A percentile compares a stretch with the other conserved stretches of the same genome.
phyloP scores from a whole-genome alignment of 352 stramenopile genomes.

The Plasmopara halstedii region DNA sequence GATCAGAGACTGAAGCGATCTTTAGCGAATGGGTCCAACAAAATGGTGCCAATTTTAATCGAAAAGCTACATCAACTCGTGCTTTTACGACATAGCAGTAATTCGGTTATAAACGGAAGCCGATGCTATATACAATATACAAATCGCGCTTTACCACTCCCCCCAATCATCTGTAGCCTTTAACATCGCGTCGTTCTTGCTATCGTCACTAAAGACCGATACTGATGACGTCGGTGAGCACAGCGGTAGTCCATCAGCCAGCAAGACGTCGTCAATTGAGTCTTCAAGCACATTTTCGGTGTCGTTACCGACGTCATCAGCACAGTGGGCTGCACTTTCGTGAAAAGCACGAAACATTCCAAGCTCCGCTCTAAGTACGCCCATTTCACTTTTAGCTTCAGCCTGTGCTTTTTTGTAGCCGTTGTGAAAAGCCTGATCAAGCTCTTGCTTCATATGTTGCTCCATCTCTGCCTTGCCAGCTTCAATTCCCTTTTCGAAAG shows the following conservation, averaged over 20 bases:
- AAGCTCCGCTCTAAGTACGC: slow-evolving; percentile 36
- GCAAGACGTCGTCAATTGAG: slow-evolving; percentile 31
- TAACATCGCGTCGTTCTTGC: slow-evolving; percentile 23
- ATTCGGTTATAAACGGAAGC: background rate
- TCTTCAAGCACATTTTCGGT: slow-evolving; percentile 16
- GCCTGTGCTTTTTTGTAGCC: slow-evolving; percentile 31
- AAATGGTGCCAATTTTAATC: background rate
- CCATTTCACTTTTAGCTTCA: slow-evolving; percentile 31
- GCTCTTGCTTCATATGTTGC: slow-evolving; percentile 23
- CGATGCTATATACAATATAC: background rate
- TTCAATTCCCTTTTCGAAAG: slow-evolving; percentile 36
- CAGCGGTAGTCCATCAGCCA: slow-evolving; percentile 25
- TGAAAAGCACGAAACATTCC: slow-evolving; percentile 42
- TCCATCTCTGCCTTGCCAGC: slow-evolving; percentile 32
- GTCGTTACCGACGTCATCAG: slow-evolving; percentile 16
- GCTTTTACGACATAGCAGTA: background rate
- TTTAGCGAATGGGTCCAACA: background rate
- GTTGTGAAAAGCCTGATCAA: slow-evolving; percentile 23
- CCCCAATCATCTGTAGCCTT: slow-evolving; percentile 50
- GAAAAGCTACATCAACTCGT: background rate
- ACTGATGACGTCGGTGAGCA: slow-evolving; percentile 34
- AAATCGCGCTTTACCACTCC: slow-evolving; percentile 37
- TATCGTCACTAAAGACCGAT: slow-evolving; percentile 38
- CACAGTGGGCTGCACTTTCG: slow-evolving; percentile 28
- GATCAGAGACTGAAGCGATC: background rate